Base-by-base conservation (phyloP, 2,329 filamentous ascomycete genomes). In the Pseudogymnoascus sp. region DNA sequence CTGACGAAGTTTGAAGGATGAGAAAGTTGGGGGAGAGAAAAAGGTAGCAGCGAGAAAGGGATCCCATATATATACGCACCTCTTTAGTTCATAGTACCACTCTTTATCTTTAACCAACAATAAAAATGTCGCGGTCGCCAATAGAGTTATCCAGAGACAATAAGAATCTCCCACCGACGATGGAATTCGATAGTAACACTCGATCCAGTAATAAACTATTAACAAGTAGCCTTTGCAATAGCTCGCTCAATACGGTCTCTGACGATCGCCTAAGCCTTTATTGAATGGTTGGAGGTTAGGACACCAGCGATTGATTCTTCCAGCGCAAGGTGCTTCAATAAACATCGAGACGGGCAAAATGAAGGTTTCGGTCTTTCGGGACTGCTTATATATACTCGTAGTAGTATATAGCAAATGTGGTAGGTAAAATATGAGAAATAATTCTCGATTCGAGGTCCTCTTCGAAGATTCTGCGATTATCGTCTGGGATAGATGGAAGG, bases 381-480 rank as follows among this genome's bases (percentile, higher is more conserved):
- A 10, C 16, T 8, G 29, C 13, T 35, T 13, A 8, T 56, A 35
- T 33, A 31, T 19, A 33, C 14, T 29, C 33, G 33, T 33, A 19
- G 24, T 7, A 14, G 50, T 56, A 33, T 56, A 8, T 35, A 19
- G 29, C 10, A 31, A 21, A 33, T 56, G 33, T 35, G 3, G 5
- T 29, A 33, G 29, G 29, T 31, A 4, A 33, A 56, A 56, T 56
- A 33, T 35, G 16, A 56, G 50, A 33, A 33, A 14, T 56, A 21
- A 35, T 56, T 56, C 29, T 56, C 29, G 16, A 13, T 19, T 56
- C 26, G 50, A 21, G n/a, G 29, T 10, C 33, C 16, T 56, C 11
- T 56, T 56, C 50, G 50, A 56, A 56, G 50, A 35, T 56, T 56
- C 29, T 56, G 50, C 50, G 29, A 56, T 56, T 56, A 13, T 56